phyloP scores from a whole-genome alignment of 2,329 filamentous ascomycete genomes.

The Rhynchosporium agropyri region DNA sequence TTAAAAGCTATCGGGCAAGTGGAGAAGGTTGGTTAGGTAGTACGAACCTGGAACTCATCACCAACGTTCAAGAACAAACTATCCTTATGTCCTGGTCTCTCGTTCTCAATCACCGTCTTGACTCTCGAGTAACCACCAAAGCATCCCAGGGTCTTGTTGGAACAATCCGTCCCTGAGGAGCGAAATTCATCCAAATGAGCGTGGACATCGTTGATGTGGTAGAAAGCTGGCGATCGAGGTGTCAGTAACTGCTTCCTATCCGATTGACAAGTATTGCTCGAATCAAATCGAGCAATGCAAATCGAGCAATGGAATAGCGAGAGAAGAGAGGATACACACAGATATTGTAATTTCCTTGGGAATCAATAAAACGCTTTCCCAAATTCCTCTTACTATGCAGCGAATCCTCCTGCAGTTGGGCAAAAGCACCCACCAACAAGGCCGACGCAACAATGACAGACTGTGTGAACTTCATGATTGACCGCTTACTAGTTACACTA shows the following conservation, averaged over 20 bases:
- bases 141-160: conserved; percentile 57
- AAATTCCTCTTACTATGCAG: conserved; percentile 52
- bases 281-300: not conserved
- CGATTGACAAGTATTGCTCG: not conserved
- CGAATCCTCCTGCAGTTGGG: conserved; percentile 46
- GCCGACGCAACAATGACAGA: conserved; percentile 10
- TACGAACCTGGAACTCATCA: conserved; percentile 58
- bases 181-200: conserved; percentile 67
- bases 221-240: conserved; percentile 52
- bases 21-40: not conserved
- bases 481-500: not conserved
- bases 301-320: not conserved
- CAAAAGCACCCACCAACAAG: conserved; percentile 3
- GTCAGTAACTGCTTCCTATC: not conserved
- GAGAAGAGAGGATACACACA: conserved; percentile 35
- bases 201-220: conserved; percentile 71
- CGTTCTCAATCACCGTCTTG: conserved; percentile 60
- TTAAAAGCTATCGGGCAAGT: not conserved
- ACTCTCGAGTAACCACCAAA: conserved; percentile 67
- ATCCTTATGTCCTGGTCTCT: conserved; percentile 59
- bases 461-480: conserved; percentile 9
- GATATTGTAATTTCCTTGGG: conserved; percentile 56
- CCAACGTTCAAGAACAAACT: conserved; percentile 66
- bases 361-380: conserved; percentile 53
- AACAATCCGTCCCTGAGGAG: conserved; percentile 64